Percentiles rank a stretch among this genome's conserved stretches.
phyloP scores from a whole-genome alignment of 1,139 yeast genomes.

The Lodderomyces parapsilosis region DNA sequence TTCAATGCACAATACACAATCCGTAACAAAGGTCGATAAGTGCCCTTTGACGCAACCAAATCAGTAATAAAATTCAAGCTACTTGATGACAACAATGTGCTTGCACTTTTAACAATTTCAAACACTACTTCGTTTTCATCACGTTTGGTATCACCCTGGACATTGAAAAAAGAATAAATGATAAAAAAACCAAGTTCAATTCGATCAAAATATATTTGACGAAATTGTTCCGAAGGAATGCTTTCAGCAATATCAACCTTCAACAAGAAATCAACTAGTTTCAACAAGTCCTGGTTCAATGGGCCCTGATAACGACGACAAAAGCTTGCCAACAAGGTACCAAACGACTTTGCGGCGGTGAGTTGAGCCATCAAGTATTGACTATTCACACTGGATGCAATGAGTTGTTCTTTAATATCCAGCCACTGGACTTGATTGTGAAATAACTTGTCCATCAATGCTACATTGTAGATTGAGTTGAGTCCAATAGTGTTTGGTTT shows the following conservation, averaged over 20 bases:
- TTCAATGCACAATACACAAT: constrained; percentile 51
- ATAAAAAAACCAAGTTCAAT: constrained; percentile 70
- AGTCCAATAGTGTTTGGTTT: constrained; percentile 52
- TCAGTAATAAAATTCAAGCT: constrained; percentile 47
- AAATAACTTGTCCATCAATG: constrained; percentile 62
- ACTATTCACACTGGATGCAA: constrained; percentile 60
- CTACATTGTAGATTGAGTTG: constrained; percentile 57
- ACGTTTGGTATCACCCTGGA: constrained; percentile 24
- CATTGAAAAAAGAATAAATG: constrained; percentile 43
- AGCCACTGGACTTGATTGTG: constrained; percentile 50
- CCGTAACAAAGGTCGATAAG: constrained; percentile 62
- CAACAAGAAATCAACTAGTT: constrained; percentile 50
- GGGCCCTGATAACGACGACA: constrained; percentile 41
- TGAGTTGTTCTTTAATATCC: constrained; percentile 48
- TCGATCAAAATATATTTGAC: constrained; percentile 58
- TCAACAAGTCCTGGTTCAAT: constrained; percentile 37
- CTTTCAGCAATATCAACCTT: constrained; percentile 55
- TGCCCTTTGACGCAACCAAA: constrained; percentile 37
- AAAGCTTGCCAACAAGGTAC: constrained; percentile 70
- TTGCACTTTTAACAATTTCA: constrained; percentile 38
- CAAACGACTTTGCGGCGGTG: constrained; percentile 70
- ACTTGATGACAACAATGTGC: constrained; percentile 44
- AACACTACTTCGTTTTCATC: constrained; percentile 25
- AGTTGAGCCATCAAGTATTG: constrained; percentile 70
- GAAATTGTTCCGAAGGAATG: constrained; percentile 45